phyloP scores from a whole-genome alignment of 2,329 filamentous ascomycete species.

The Alternaria viburni region DNA sequence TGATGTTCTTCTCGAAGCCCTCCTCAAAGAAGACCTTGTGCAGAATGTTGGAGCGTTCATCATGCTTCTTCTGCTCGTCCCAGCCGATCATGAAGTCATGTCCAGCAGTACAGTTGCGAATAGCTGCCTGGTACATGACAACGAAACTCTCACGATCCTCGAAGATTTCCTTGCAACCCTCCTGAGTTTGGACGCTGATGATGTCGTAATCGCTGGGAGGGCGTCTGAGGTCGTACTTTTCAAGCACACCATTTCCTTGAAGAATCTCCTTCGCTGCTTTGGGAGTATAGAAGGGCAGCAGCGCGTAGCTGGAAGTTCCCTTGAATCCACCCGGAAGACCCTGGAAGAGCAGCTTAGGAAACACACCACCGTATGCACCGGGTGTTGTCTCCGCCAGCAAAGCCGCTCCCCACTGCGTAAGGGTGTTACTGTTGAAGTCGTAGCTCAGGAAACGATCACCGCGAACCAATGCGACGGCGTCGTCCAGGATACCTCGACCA shows the following conservation, averaged over 20 bases:
- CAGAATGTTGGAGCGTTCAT: slow-evolving; percentile 49
- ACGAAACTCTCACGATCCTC: slow-evolving; percentile 58
- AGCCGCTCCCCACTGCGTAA: slow-evolving; percentile 58
- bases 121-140: slow-evolving; percentile 59
- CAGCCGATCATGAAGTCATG: slow-evolving; percentile 62
- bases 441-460: slow-evolving; percentile 78
- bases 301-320: slow-evolving; percentile 55
- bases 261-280: slow-evolving; percentile 56
- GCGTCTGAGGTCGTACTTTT: slow-evolving; percentile 55
- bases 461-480: slow-evolving; percentile 75
- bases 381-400: slow-evolving; percentile 48
- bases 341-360: slow-evolving; percentile 52
- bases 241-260: slow-evolving; percentile 53
- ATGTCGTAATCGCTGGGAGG: slow-evolving; percentile 52
- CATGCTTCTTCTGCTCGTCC: slow-evolving; percentile 43
- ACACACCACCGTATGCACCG: slow-evolving; percentile 56
- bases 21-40: slow-evolving; percentile 65
- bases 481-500: slow-evolving; percentile 74
- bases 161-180: slow-evolving; percentile 58
- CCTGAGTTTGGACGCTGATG: slow-evolving; percentile 57
- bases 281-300: slow-evolving; percentile 61
- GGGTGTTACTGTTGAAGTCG: slow-evolving; percentile 60
- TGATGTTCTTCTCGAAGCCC: slow-evolving; percentile 69
- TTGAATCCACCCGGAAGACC: slow-evolving; percentile 57
- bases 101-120: slow-evolving; percentile 67